These are phyloP conservation scores for Teunomyces tritomae DNA, from an alignment of 805 yeast genomes.

Conservation along the genomic window DNA sequence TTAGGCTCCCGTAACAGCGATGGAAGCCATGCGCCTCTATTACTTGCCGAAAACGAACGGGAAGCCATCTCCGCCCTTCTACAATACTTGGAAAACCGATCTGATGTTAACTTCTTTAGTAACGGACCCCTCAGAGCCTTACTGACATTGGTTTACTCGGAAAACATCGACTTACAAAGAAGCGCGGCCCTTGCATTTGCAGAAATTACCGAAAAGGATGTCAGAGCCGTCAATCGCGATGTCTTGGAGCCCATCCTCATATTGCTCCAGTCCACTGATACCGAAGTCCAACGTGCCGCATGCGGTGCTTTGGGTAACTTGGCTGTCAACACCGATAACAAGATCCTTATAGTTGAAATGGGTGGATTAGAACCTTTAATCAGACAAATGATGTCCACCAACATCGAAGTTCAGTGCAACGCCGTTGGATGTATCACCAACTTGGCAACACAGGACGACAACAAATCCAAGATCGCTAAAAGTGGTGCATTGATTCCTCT, in stretches of 20 bases:
- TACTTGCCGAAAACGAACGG: conserved; percentile 89
- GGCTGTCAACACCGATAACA: conserved; percentile 95
- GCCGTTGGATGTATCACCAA: conserved; percentile 99
- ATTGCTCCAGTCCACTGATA: conserved; percentile 78
- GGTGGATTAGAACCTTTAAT: conserved; percentile 96
- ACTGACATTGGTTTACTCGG: conserved; percentile 90
- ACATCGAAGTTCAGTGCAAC: conserved; percentile 97
- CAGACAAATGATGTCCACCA: conserved; percentile 95
- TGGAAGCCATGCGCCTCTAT: conserved; percentile 68
- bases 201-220: conserved; percentile 95
- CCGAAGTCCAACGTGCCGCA: conserved; percentile 97
- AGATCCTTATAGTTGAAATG: conserved; percentile 91
- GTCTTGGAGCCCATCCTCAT: conserved; percentile 92
- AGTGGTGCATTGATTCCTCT: conserved; percentile 94
- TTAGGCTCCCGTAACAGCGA: conserved; percentile 45
- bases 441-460: conserved; percentile 96
- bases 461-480: conserved; percentile 92
- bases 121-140: conserved; percentile 86
- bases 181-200: conserved; percentile 98
- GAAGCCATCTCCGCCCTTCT: conserved; percentile 91
- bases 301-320: conserved; percentile 98
- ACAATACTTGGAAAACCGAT: conserved; percentile 82
- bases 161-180: conserved; percentile 90
- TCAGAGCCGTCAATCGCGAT: conserved; percentile 83
- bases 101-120: conserved; percentile 85